A percentile compares a stretch with the other conserved stretches of the same genome.
Evolutionary conservation across 129 eudicot genomes (phyloP).

Genomic region (Scalesia atractyloides): DNA sequence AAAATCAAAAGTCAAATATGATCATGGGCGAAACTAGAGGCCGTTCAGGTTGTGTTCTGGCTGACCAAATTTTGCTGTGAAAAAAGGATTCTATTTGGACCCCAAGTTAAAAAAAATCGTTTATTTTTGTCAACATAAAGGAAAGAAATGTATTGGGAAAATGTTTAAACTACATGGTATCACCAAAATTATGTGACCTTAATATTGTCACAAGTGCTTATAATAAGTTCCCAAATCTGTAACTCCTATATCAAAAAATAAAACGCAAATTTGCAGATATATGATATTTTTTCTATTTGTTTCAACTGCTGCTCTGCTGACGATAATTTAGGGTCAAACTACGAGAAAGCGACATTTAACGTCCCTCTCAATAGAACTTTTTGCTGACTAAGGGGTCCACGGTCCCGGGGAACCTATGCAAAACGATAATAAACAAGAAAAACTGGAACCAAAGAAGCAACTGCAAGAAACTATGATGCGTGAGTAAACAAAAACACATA

Average conservation of each 20-base stretch:
- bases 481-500: not conserved
- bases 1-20: not conserved
- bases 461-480: not conserved
- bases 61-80: not conserved
- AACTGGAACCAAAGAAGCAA: not conserved
- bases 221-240: not conserved
- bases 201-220: not conserved
- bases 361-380: no score
- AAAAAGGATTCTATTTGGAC: no score
- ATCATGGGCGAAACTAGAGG: not conserved
- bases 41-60: not conserved
- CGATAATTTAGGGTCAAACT: not conserved
- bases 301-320: no score
- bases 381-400: no score
- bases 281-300: no score
- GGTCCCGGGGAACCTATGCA: no score
- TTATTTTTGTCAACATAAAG: not conserved
- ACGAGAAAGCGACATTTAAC: not conserved
- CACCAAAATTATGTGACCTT: constrained; percentile 1
- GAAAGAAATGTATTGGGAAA: not conserved
- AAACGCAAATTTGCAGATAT: not conserved
- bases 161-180: not conserved
- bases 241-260: constrained; percentile 7
- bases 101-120: not conserved
- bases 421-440: not conserved